phyloP scores from a whole-genome alignment of 2,329 filamentous ascomycete genomes.

The Colletotrichum sansevieriae region DNA sequence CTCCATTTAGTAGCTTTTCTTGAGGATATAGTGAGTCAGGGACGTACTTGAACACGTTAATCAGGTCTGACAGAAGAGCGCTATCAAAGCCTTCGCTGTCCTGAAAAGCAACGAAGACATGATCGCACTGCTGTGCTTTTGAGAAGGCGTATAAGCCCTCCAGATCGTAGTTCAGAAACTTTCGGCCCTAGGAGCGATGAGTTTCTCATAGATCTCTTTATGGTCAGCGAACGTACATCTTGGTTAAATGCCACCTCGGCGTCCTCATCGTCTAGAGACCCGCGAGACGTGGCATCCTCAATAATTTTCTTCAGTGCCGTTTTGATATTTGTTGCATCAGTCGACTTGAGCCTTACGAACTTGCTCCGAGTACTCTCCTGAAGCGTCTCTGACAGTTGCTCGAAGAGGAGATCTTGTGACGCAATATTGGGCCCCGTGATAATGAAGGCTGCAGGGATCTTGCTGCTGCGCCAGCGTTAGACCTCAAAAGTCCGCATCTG shows the following conservation, averaged over 20 bases:
- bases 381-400: conserved; percentile 74
- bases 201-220: neutral
- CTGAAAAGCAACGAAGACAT: conserved; percentile 80
- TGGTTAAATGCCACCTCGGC: conserved; percentile 58
- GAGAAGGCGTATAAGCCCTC: conserved; percentile 75
- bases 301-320: conserved; percentile 80
- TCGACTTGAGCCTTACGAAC: conserved; percentile 77
- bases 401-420: conserved; percentile 80
- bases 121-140: conserved; percentile 63
- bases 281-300: conserved; percentile 67
- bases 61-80: conserved; percentile 76
- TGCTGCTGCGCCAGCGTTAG: conserved; percentile 52
- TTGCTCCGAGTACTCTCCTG: conserved; percentile 61
- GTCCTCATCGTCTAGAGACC: conserved; percentile 67
- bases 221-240: conserved; percentile 57
- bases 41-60: conserved; percentile 75
- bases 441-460: conserved; percentile 78
- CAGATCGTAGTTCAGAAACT: conserved; percentile 83
- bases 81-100: conserved; percentile 88
- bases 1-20: conserved; percentile 1
- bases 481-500: neutral
- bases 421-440: conserved; percentile 84
- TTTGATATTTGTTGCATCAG: conserved; percentile 81
- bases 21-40: neutral
- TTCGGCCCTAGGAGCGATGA: conserved; percentile 63